Base-by-base conservation (phyloP, 805 yeast species). In the Kuraishia hungarica region DNA sequence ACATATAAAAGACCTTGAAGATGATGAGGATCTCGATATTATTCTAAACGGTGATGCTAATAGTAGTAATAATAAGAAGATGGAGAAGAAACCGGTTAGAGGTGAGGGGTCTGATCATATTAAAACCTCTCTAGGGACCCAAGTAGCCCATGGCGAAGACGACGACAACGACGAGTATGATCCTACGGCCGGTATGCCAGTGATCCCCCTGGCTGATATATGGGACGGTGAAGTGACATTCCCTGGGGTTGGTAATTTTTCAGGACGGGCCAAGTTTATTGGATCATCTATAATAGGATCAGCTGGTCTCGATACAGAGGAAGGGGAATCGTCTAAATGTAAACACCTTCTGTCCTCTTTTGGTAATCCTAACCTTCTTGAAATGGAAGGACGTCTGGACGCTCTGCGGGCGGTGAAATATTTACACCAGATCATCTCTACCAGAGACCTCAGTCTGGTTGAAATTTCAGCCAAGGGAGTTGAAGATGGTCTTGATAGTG, bases 301-400 rank as follows among this genome's bases (percentile, higher is more conserved):
- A 13, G 35, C n/a, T 7, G 2, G 46, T 23, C 21, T 46, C 29
- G 39, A 43, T 22, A 39, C 15, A 5, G 53, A 52, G 2, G 53
- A 52, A 15, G 51, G 24, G 10, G 28, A 28, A 24, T 24, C 51
- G 10, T 21, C 23, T 13, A 23, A 23, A 19, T 15, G 20, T 19
- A 13, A 19, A 11, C 17, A 7, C 39, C 39, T 52, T 15, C 35
- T 52, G 19, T 5, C 20, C 22, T 28, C 24, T 20, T 26, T 52
- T 22, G 29, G 35, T 17, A 21, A 23, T 21, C 28, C 20, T 5
- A 6, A 20, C 21, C 60, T 67, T 39, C 67, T 83, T 59, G 70
- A 71, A 29, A 69, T 88, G 50, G 84, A 81, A 57, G 96, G 96
- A 2, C 74, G 90, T 55, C 72, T 89, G 50, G 83, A 80, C 61